A percentile compares a stretch with the other conserved stretches of the same genome.
These are phyloP conservation scores for Nannochloropsis oceanica DNA, from an alignment of 108 stramenopile species.

Conservation along the genomic window DNA sequence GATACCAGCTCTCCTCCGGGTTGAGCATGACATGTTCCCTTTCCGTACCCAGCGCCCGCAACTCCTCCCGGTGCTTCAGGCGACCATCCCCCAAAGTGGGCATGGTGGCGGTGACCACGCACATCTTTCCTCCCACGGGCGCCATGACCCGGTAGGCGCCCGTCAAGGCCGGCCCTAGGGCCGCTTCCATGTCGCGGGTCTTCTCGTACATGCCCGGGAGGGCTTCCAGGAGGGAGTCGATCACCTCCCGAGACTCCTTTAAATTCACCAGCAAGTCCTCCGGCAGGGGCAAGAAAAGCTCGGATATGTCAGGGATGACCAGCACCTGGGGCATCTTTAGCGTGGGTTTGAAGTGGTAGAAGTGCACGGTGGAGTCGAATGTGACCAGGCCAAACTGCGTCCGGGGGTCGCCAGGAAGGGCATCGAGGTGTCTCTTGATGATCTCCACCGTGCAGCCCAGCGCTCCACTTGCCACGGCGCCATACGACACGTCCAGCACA, in stretches of 20 bases:
- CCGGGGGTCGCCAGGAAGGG: constrained; percentile 53
- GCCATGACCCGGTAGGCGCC: constrained; percentile 89
- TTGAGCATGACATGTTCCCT: constrained; percentile 74
- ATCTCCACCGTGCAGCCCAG: constrained; percentile 54
- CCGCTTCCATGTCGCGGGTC: constrained; percentile 47
- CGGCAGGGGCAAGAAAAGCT: constrained; percentile 82
- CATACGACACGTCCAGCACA: constrained; percentile 78
- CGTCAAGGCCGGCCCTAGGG: constrained; percentile 76
- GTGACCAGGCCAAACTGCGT: constrained; percentile 64
- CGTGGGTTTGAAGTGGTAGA: constrained; percentile 72
- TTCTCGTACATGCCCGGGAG: constrained; percentile 78
- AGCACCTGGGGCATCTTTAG: constrained; percentile 60
- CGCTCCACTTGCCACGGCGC: constrained; percentile 72
- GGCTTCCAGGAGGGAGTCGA: constrained; percentile 76
- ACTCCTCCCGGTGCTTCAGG: constrained; percentile 71
- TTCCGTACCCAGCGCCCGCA: constrained; percentile 73
- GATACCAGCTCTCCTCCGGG: constrained; percentile 43
- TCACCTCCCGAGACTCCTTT: constrained; percentile 57
- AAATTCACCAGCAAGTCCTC: constrained; percentile 91
- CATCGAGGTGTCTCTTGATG: constrained; percentile 66
- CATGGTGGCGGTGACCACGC: constrained; percentile 66
- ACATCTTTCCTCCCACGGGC: constrained; percentile 90
- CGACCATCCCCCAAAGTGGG: constrained; percentile 81
- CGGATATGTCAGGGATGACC: constrained; percentile 78
- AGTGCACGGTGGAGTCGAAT: constrained; percentile 82